Conservation (phyloP, 2,329 filamentous ascomycete genomes). For the Xylaria multiplex region DNA sequence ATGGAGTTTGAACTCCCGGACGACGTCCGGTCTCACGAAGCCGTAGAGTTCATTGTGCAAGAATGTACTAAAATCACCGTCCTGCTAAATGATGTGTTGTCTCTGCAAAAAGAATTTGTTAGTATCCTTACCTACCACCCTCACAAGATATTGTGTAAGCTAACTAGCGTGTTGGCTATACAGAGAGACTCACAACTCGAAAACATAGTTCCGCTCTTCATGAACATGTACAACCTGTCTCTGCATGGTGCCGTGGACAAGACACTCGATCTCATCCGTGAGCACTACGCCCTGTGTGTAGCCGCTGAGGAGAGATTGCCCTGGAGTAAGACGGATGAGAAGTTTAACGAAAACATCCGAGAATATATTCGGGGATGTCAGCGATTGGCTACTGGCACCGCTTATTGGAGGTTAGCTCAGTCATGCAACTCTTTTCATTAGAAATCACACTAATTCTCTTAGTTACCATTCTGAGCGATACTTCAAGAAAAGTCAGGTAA, state of each 20-base stretch:
- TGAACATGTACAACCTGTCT: slow-evolving; percentile 44
- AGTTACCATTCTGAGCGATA: slow-evolving; percentile 46
- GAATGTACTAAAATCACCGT: slow-evolving; percentile 45
- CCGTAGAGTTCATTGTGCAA: slow-evolving; percentile 45
- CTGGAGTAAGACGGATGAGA: slow-evolving; percentile 45
- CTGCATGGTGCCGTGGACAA: slow-evolving; percentile 40
- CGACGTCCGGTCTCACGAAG: slow-evolving; percentile 42
- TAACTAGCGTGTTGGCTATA: slow-evolving; percentile 7
- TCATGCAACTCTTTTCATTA: background rate
- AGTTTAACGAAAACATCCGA: slow-evolving; percentile 43
- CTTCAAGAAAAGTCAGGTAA: slow-evolving; percentile 42
- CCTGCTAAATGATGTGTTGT: slow-evolving; percentile 46
- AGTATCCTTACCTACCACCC: slow-evolving; percentile 25
- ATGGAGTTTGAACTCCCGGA: slow-evolving; percentile 48
- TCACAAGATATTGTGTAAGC: slow-evolving; percentile 3
- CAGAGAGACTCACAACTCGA: slow-evolving; percentile 47
- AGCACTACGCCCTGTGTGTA: slow-evolving; percentile 45
- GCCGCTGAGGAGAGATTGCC: slow-evolving; percentile 46
- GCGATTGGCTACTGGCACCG: slow-evolving; percentile 45
- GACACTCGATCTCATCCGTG: slow-evolving; percentile 44
- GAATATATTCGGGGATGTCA: slow-evolving; percentile 45
- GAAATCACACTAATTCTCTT: slow-evolving; percentile 21
- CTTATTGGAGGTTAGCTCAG: slow-evolving; percentile 44
- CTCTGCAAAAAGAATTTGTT: slow-evolving; percentile 49
- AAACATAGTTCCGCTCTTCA: slow-evolving; percentile 45